Base-by-base conservation (phyloP, 441 rosid species). In the Euphorbia neoarborescens region DNA sequence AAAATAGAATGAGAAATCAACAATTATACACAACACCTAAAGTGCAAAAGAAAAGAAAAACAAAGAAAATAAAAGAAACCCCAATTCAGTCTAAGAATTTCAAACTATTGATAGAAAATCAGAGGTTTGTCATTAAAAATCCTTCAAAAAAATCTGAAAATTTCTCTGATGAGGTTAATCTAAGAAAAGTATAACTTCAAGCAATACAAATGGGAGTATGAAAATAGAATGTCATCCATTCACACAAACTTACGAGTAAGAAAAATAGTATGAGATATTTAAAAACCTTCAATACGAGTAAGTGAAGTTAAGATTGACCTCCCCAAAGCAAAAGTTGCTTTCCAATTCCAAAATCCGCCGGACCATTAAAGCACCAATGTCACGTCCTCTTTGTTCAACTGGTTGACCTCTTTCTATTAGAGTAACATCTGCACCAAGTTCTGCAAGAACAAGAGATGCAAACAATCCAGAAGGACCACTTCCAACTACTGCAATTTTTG, bases 251-350 rank as follows among this genome's bases (percentile, higher is more conserved):
- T 44, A 75, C 56, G 59, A 65, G 62, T 67, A 70, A 51, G 25
- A 51, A 51, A 51, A 51, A 20, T n/a, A n/a, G 22, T 27, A 5
- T 25, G 17, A 65, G 40, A 69, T 42, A 62, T 69, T 65, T 53
- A 80, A 73, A 44, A 73, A 65, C 72, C 75, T 28, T 71, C 53
- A 74, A 66, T 44, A 75, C 42, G 66, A 65, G 62, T 72, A 84
- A 83, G 74, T 77, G 82, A 77, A 51, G 73, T 71, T 50, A 48
- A 75, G 78, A 78, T 74, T 69, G 48, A 94, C 97, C 99, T 94
- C 99, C 78, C 99, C 99, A 77, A 85, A 91, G 90, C 97, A 90
- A 86, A 94, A 94, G 71, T 91, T 94, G 90, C 97, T 94, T 75
- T 94, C 97, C 72, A 79, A 71, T 70, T 90, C 91, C 73, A 91